Evolutionary conservation across 2,329 filamentous ascomycete species (phyloP).

Genomic region (Epichloe brachyelytri): DNA sequence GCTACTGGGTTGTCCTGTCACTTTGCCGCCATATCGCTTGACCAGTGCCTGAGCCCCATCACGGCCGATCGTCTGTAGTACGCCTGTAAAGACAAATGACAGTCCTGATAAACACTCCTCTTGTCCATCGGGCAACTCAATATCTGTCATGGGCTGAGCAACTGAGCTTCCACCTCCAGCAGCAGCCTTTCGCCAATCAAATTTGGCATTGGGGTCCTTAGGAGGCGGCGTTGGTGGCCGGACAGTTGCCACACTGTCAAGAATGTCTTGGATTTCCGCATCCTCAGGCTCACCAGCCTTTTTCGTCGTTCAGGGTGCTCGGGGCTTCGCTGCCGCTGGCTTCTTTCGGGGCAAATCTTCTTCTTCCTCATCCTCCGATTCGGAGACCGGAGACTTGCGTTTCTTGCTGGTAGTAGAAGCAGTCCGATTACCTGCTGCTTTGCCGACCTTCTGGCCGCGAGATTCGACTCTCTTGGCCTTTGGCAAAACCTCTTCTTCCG

Average conservation of each 20-base stretch:
- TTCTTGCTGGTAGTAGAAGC: slow-evolving; percentile 31
- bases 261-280: slow-evolving; percentile 62
- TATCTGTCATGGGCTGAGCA: slow-evolving; percentile 46
- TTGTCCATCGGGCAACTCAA: slow-evolving; percentile 67
- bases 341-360: slow-evolving; percentile 45
- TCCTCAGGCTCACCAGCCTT: slow-evolving; percentile 56
- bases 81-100: slow-evolving; percentile 89
- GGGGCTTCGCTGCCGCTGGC: slow-evolving; percentile 42
- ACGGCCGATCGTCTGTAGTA: slow-evolving; percentile 66
- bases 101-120: slow-evolving; percentile 85
- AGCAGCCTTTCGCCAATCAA: slow-evolving; percentile 58
- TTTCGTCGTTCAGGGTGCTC: slow-evolving; percentile 45
- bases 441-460: slow-evolving; percentile 19
- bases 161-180: slow-evolving; percentile 47
- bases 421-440: slow-evolving; percentile 18
- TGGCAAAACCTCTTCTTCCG: slow-evolving; percentile 55
- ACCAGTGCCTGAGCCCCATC: slow-evolving; percentile 78
- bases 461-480: slow-evolving; percentile 45
- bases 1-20: slow-evolving; percentile 71
- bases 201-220: slow-evolving; percentile 58
- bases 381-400: slow-evolving; percentile 42
- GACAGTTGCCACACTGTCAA: slow-evolving; percentile 76
- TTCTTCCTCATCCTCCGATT: slow-evolving; percentile 45
- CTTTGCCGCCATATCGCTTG: slow-evolving; percentile 88
- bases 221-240: slow-evolving; percentile 73